Percentiles rank a stretch among this genome's conserved stretches.
Conservation (phyloP, 2,329 filamentous ascomycete species). For the Paecilomyces fulvus region DNA sequence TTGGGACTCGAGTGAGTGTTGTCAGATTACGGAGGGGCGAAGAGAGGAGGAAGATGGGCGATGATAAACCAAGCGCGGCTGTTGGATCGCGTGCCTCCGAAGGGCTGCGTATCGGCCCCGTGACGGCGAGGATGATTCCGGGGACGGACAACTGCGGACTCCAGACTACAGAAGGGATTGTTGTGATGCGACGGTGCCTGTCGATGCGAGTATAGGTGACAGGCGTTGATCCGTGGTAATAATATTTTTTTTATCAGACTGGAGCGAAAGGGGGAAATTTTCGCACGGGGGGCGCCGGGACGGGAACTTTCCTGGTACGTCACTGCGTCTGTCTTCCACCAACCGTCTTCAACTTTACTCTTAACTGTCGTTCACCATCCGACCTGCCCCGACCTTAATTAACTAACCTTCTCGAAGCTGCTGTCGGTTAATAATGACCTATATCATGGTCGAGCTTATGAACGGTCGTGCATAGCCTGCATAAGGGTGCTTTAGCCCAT, state of each 20-base stretch:
- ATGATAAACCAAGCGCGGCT: conserved; percentile 9
- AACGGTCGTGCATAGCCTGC: not conserved
- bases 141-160: not conserved
- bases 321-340: not conserved
- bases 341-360: not conserved
- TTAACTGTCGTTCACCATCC: not conserved
- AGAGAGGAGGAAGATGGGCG: conserved; percentile 12
- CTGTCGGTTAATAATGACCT: not conserved
- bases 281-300: not conserved
- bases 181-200: not conserved
- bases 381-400: not conserved
- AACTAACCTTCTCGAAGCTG: not conserved
- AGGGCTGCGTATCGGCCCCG: not conserved
- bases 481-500: not conserved
- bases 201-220: not conserved
- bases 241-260: not conserved
- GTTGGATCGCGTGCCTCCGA: not conserved
- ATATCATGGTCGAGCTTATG: not conserved
- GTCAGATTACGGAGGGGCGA: conserved; percentile 11
- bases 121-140: not conserved
- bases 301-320: not conserved
- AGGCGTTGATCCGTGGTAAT: not conserved
- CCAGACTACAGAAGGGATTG: not conserved
- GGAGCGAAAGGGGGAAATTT: not conserved
- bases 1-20: not conserved